Evolutionary conservation across 1,139 yeast species (phyloP).

Genomic region (Kazachstania sp.): DNA sequence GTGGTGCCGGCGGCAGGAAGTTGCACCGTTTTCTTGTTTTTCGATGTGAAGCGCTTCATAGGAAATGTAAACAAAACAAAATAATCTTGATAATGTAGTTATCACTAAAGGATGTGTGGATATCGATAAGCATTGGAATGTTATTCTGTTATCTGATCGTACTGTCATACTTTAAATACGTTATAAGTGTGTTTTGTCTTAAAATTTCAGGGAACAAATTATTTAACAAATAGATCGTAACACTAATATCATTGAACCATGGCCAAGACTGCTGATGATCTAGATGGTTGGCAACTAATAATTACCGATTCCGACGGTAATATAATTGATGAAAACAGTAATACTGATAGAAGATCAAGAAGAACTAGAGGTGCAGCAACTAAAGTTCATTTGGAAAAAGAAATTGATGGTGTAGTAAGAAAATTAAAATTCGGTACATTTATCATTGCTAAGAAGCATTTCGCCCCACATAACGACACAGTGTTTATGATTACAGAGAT

Average conservation of each 20-base stretch:
- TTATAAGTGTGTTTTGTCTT: too few relatives aligned
- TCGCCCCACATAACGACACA: conserved; percentile 13
- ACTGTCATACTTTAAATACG: too few relatives aligned
- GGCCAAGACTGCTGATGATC: conserved; percentile 20
- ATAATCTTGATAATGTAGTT: too few relatives aligned
- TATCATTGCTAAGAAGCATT: conserved; percentile 16
- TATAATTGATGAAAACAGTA: conserved; percentile 10
- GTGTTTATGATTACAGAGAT: conserved; percentile 26
- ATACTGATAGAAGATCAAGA: conserved; percentile 11
- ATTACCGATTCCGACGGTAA: conserved; percentile 24
- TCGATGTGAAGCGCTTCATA: too few relatives aligned
- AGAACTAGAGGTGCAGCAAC: conserved; percentile 17
- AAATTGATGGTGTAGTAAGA: conserved; percentile 11
- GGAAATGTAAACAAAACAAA: too few relatives aligned
- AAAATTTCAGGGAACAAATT: too few relatives aligned
- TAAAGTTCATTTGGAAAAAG: conserved; percentile 11
- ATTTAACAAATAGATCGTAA: neutral
- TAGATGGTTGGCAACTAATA: conserved; percentile 28
- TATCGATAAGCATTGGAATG: too few relatives aligned
- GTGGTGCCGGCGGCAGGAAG: too few relatives aligned
- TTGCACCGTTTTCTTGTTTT: too few relatives aligned
- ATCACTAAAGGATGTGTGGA: too few relatives aligned
- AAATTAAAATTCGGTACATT: conserved; percentile 24
- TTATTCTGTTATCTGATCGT: too few relatives aligned
- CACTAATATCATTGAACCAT: conserved; percentile 6